Evolutionary conservation across 2,329 filamentous ascomycete species (phyloP), one percentile per base, ranked within the genome.

Genomic region (Diaporthe ampelina): DNA sequence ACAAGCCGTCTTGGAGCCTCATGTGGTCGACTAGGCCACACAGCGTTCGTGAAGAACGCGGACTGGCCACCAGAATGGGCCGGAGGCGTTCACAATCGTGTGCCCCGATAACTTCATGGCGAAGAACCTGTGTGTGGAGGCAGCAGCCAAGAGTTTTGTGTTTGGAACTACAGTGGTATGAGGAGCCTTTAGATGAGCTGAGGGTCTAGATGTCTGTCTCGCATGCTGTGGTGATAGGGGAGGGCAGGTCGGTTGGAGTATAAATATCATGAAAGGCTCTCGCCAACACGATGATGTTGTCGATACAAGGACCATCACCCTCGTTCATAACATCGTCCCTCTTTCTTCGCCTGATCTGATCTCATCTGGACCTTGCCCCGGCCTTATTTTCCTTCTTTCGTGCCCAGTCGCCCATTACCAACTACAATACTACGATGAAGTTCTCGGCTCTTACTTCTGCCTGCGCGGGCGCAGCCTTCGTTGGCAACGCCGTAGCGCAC

Each of bases 401-500:
- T 67, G 63, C 45, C 15, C 29, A 21, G 63, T 40, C 63, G 37
- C 45, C 7, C 32, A 26, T 54, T 54, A 13, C 13, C 45, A 35
- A 32, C 6, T 19, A 50, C 29, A n/a, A 71, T 10, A 48, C 3
- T 35, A 59, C 29, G 17, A 71, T 71, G 69, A 71, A 58, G 29
- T 21, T 71, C 69, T 59, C 69, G 37, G 35, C 29, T n/a, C 35
- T 71, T 6, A 71, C 54, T 32, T 26, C 50, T 73, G 37, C 59
- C 59, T 65, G 61, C 52, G 61, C 50, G n/a, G 48, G 69, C 48
- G 67, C 67, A 72, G 58, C 70, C 40, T 52, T 61, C 17, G 9
- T 72, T 35, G 67, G 70, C 43, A 65, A 72, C 21, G 58, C 56
- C 40, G 35, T 72, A 40, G 78, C 82, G 15, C 58, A 72, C n/a